These are phyloP conservation scores for Nidula microcarpa DNA, from an alignment of 768 basidiomycete species.

Conservation along the genomic window DNA sequence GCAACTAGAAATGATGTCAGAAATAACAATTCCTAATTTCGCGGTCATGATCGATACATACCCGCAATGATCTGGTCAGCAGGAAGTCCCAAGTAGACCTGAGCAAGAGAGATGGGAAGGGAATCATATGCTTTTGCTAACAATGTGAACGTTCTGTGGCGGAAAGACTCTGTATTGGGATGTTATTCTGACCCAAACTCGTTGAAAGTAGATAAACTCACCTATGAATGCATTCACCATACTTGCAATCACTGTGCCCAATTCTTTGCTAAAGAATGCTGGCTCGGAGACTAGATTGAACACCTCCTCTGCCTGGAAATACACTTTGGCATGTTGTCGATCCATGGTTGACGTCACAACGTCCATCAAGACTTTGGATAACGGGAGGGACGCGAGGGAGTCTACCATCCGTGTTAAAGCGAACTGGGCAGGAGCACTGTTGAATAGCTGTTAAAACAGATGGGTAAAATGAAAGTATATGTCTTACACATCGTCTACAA, in stretches of 20 bases:
- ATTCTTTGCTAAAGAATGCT: constrained; percentile 40
- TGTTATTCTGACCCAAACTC: background rate
- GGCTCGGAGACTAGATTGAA: constrained; percentile 35
- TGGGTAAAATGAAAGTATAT: background rate
- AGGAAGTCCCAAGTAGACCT: constrained; percentile 52
- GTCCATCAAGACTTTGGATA: constrained; percentile 41
- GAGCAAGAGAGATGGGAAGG: constrained; percentile 49
- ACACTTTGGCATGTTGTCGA: constrained; percentile 54
- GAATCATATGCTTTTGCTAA: constrained; percentile 65
- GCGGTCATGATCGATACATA: constrained; percentile 11
- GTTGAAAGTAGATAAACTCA: constrained; percentile 20
- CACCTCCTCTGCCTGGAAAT: constrained; percentile 41
- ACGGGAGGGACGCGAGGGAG: constrained; percentile 33
- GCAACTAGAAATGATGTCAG: constrained; percentile 27
- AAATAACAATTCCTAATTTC: background rate
- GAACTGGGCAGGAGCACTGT: constrained; percentile 57
- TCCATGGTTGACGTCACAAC: constrained; percentile 51
- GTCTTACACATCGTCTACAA: constrained; percentile 59
- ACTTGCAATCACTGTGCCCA: constrained; percentile 39
- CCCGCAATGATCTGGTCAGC: constrained; percentile 34
- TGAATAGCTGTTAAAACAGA: background rate
- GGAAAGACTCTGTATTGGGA: constrained; percentile 48
- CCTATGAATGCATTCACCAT: constrained; percentile 52
- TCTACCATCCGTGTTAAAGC: constrained; percentile 56
- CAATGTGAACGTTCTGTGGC: constrained; percentile 49